Conservation (phyloP, 257 asterid genomes). For the Fraxinus quadrangulata region DNA sequence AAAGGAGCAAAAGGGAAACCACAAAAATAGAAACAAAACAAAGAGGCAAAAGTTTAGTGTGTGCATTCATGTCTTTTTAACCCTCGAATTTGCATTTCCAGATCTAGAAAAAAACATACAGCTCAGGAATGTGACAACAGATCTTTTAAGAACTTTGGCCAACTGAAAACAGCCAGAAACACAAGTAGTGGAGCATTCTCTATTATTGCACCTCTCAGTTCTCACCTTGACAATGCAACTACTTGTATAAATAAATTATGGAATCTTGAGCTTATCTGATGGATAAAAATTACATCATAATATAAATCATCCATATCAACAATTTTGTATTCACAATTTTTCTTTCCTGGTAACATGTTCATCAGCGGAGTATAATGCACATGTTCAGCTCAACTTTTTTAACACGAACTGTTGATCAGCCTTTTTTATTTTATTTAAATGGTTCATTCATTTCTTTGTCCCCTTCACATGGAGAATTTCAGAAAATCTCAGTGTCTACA, state of each 20-base stretch:
- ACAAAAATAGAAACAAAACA: too few species aligned
- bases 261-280: not conserved
- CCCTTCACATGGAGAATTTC: not conserved
- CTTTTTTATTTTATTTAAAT: not conserved
- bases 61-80: not conserved
- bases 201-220: not conserved
- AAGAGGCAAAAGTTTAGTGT: not conserved
- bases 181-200: not conserved
- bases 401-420: not conserved
- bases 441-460: not conserved
- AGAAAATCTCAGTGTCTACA: not conserved
- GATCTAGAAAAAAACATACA: not conserved
- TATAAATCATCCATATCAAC: not conserved
- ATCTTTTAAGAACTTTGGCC: not conserved
- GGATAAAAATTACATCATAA: not conserved
- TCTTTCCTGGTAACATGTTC: not conserved
- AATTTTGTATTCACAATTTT: not conserved
- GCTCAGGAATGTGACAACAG: not conserved
- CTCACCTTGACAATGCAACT: conserved; percentile 3
- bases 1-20: not conserved
- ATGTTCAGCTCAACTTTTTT: not conserved
- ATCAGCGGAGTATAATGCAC: conserved; percentile 19
- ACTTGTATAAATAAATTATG: not conserved
- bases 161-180: not conserved
- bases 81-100: not conserved